Evolutionary conservation across 495 filamentous ascomycete genomes (phyloP).

Genomic region (Venustampulla echinocandica): DNA sequence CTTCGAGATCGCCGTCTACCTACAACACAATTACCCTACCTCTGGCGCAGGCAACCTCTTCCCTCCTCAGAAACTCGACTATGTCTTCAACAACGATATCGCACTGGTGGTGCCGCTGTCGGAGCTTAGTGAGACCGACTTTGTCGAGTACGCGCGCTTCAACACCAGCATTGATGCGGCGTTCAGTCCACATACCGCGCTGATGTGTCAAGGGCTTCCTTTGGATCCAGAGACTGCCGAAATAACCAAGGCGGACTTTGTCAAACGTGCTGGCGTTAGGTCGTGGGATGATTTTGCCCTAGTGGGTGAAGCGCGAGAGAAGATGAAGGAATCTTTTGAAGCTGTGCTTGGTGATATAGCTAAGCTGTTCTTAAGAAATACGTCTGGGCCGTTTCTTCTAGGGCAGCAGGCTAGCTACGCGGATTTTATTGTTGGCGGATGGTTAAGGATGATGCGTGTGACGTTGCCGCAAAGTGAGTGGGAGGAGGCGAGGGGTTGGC

Average conservation of each 20-base stretch:
- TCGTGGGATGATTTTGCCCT: slow-evolving; percentile 40
- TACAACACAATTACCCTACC: slow-evolving; percentile 42
- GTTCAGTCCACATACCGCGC: neutral
- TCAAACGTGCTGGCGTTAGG: slow-evolving; percentile 33
- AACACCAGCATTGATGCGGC: neutral
- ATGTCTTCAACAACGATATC: neutral
- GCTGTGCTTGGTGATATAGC: neutral
- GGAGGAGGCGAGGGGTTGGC: neutral
- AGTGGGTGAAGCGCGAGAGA: slow-evolving; percentile 33
- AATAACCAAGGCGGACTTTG: slow-evolving; percentile 35
- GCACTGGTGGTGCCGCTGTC: neutral
- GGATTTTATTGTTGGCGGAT: slow-evolving; percentile 55
- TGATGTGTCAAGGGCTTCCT: neutral
- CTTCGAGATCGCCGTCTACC: slow-evolving; percentile 56
- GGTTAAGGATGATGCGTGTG: slow-evolving; percentile 39
- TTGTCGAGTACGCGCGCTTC: neutral
- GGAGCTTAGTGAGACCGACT: neutral
- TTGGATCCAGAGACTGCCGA: neutral
- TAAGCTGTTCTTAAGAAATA: neutral
- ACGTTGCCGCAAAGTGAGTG: slow-evolving; percentile 23
- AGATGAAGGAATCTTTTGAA: slow-evolving; percentile 30
- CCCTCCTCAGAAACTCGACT: slow-evolving; percentile 32
- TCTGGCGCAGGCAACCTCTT: slow-evolving; percentile 30
- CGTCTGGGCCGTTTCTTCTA: slow-evolving; percentile 41
- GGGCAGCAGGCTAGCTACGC: slow-evolving; percentile 44